Conservation (phyloP, 148 eudicot species). For the Polygonum aviculare region DNA sequence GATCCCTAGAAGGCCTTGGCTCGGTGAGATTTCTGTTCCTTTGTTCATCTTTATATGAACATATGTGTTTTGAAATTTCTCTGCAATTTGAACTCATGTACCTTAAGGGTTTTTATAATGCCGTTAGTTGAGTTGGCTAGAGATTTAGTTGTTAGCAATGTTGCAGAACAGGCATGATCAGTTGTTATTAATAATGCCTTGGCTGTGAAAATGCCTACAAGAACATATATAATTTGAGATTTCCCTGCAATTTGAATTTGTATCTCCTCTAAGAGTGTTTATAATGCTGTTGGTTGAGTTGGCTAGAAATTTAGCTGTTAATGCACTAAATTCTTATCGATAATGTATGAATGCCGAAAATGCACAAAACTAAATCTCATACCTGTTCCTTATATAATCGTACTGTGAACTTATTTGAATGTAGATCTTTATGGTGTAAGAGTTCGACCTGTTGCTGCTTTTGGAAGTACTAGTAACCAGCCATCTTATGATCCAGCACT, state of each 20-base stretch:
- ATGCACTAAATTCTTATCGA: neutral
- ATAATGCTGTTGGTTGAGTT: neutral
- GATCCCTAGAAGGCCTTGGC: conserved; percentile 83
- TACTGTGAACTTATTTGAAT: conserved; percentile 2
- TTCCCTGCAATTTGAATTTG: neutral
- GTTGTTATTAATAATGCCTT: too few species aligned
- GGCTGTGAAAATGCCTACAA: too few species aligned
- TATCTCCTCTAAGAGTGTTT: neutral
- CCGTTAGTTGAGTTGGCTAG: neutral
- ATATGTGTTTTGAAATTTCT: neutral
- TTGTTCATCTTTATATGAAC: neutral
- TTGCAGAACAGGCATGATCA: too few species aligned
- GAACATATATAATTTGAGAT: neutral
- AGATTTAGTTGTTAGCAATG: neutral
- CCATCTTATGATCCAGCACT: conserved; percentile 57
- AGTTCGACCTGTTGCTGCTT: conserved; percentile 71
- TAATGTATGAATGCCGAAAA: neutral
- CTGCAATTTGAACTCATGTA: neutral
- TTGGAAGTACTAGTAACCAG: conserved; percentile 52
- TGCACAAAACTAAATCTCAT: neutral
- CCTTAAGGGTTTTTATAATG: neutral
- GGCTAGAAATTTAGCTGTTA: neutral
- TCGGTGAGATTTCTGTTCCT: conserved; percentile 36
- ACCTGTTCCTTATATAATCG: neutral
- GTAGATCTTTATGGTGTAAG: conserved; percentile 86